Percentiles rank a stretch among this genome's conserved stretches.
Evolutionary conservation across 345 rosid species (phyloP).

Genomic region (Populus alba): DNA sequence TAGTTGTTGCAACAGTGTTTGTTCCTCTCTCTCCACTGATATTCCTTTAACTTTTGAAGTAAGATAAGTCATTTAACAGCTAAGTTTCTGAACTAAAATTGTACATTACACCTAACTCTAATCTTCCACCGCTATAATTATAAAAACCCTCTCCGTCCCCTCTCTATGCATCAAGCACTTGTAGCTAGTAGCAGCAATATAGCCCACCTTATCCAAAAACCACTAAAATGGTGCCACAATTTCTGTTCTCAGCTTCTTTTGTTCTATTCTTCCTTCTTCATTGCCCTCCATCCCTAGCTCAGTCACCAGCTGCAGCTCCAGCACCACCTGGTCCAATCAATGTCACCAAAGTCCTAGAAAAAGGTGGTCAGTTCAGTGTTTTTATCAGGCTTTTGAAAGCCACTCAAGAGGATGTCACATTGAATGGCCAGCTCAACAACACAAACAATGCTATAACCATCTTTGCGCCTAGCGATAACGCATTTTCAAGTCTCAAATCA

Average conservation of each 20-base stretch:
- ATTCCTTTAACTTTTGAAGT: not conserved
- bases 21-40: not conserved
- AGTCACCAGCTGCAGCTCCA: slow-evolving; percentile 8
- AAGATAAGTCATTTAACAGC: not conserved
- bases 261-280: not conserved
- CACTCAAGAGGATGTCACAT: slow-evolving; percentile 28
- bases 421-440: slow-evolving; percentile 38
- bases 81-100: not conserved
- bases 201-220: not conserved
- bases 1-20: not conserved
- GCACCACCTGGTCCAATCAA: slow-evolving; percentile 29
- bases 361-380: slow-evolving; percentile 36
- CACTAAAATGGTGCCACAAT: not conserved
- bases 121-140: not conserved
- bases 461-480: slow-evolving; percentile 35
- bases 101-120: not conserved
- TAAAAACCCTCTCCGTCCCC: not conserved
- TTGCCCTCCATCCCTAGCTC: not conserved
- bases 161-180: not conserved
- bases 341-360: slow-evolving; percentile 35
- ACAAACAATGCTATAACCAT: slow-evolving; percentile 40
- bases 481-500: slow-evolving; percentile 33
- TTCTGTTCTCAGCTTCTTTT: not conserved
- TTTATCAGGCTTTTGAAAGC: slow-evolving; percentile 33
- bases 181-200: not conserved